Evolutionary conservation across 148 eudicot species (phyloP).

Genomic region (Rhododendron molle): DNA sequence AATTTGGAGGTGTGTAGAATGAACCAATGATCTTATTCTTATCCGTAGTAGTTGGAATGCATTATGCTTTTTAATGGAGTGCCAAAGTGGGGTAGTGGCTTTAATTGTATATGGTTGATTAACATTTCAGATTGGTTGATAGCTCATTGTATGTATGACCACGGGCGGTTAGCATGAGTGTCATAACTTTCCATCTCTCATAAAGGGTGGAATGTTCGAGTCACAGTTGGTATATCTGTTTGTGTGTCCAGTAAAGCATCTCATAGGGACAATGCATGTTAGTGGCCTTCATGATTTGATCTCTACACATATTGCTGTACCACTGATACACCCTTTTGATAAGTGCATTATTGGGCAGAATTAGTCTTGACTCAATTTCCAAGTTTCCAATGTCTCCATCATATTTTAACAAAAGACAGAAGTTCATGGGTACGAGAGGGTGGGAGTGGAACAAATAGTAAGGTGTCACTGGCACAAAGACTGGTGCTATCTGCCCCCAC

Average conservation of each 20-base stretch:
- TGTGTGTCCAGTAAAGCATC: neutral
- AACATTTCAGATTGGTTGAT: too few relatives aligned
- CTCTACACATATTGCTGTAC: neutral
- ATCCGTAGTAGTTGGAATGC: neutral
- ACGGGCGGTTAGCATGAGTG: neutral
- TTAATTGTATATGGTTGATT: too few relatives aligned
- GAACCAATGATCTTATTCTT: neutral
- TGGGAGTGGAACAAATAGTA: too few relatives aligned
- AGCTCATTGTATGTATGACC: too few relatives aligned
- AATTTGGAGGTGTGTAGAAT: constrained; percentile 68
- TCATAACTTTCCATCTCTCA: neutral
- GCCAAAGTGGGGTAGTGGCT: too few relatives aligned
- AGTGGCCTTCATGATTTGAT: neutral
- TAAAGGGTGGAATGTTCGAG: neutral
- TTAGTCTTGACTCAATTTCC: neutral
- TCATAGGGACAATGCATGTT: neutral
- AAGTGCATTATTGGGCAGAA: neutral
- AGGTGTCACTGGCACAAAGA: too few relatives aligned
- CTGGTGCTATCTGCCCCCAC: too few relatives aligned
- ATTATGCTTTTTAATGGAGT: too few relatives aligned
- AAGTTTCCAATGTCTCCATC: neutral
- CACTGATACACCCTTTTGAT: neutral
- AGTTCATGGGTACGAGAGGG: neutral
- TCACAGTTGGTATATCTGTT: neutral
- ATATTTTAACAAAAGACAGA: neutral